A percentile compares a stretch with the other conserved stretches of the same genome.
Conservation (phyloP, 2,329 filamentous ascomycete genomes). For the Zymoseptoria crescenta region DNA sequence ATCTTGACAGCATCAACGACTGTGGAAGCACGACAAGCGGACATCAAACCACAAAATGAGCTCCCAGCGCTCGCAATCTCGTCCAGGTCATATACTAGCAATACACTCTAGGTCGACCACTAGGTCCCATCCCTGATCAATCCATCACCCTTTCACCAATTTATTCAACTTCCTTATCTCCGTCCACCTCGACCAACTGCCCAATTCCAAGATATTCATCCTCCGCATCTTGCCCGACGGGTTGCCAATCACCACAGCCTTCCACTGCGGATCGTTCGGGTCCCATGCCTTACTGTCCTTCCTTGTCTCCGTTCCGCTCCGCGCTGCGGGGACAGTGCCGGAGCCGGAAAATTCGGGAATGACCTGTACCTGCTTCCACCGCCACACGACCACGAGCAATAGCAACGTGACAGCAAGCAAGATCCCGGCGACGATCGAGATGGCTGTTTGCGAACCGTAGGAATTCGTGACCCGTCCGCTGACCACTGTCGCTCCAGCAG, state of each 20-base stretch:
- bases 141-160: slow-evolving; percentile 13
- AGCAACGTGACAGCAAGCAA: slow-evolving; percentile 57
- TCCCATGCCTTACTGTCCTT: slow-evolving; percentile 36
- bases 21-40: too few relatives aligned
- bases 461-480: slow-evolving; percentile 60
- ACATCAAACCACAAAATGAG: too few relatives aligned
- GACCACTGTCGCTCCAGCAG: slow-evolving; percentile 59
- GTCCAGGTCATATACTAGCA: background rate
- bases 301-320: slow-evolving; percentile 15
- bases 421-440: slow-evolving; percentile 60
- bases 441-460: slow-evolving; percentile 60
- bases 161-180: slow-evolving; percentile 54
- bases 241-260: slow-evolving; percentile 63
- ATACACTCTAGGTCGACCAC: background rate
- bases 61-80: background rate
- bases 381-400: slow-evolving; percentile 53
- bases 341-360: slow-evolving; percentile 51
- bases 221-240: slow-evolving; percentile 60
- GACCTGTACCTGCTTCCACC: slow-evolving; percentile 60
- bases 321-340: background rate
- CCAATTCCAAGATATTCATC: slow-evolving; percentile 65
- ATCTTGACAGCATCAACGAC: too few relatives aligned
- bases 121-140: background rate
- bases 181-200: slow-evolving; percentile 60
- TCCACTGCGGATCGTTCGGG: slow-evolving; percentile 53